Evolutionary conservation across 148 eudicot species (phyloP), one percentile per base, ranked within the genome.

Genomic region (Chenopodium formosanum): DNA sequence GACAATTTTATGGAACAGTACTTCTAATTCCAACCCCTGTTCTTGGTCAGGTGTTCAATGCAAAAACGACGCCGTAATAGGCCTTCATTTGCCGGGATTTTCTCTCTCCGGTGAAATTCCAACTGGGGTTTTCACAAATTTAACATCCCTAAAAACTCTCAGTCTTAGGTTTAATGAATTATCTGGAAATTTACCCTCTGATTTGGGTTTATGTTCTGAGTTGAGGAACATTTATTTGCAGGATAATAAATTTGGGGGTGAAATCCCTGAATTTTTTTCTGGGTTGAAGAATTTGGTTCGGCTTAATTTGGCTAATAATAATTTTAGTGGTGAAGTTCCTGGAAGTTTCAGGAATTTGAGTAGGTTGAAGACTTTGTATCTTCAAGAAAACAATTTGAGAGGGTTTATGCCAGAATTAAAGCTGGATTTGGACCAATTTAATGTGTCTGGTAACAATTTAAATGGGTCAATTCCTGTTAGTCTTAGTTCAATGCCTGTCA

Each of bases 391-490:
- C 70, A 80, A 78, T 72, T 86, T 94, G 9, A 76, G 75, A 23
- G 98, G 98, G 70, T 20, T 76, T 37, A 68, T 94, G 52, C 98
- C 98, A 8, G 93, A 92, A 32, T 73, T 92, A n/a, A 85, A 89
- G 78, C 25, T 90, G 7, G 79, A 84, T 1, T 85, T 94, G 9
- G 90, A 83, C 13, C 91, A 87, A 83, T 94, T 94, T 80, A 94
- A 94, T 72, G 92, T 92, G 4, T 92, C 97, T 14, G 83, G 84
- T 73, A 94, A 94, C 48, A 44, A 48, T 44, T 70, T 94, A 1
- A 91, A 86, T 76, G 98, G 98, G 29, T 86, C 93, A 2, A 85
- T 94, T 68, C 98, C 98, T 53, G 82, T 80, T 75, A 83, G 90
- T 20, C 86, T 94, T 9, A 52, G 47, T 29, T 60, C 82, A 0